Percentiles rank a stretch among this genome's conserved stretches.
Evolutionary conservation across 2,329 filamentous ascomycete genomes (phyloP).

Genomic region (Trichoderma pleuroti): DNA sequence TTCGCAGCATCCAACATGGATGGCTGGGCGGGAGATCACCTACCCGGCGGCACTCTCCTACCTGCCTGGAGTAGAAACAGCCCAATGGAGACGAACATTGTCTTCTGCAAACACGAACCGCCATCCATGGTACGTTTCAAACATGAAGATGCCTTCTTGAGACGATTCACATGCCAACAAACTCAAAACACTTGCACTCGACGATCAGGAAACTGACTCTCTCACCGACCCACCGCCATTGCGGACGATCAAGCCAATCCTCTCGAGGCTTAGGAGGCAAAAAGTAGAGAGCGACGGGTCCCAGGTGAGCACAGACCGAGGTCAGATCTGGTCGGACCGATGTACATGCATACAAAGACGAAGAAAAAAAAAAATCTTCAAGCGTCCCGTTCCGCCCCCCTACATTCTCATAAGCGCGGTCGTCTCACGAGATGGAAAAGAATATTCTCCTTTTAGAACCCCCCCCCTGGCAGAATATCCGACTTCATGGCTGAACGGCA

Average conservation of each 20-base stretch:
- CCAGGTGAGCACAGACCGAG: background rate
- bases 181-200: background rate
- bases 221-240: background rate
- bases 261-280: background rate
- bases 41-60: background rate
- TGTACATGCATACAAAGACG: background rate
- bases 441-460: background rate
- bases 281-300: background rate
- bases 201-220: background rate
- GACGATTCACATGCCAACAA: background rate
- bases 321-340: conserved; percentile 3
- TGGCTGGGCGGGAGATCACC: background rate
- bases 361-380: background rate
- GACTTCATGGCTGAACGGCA: background rate
- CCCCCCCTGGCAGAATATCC: background rate
- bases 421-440: background rate
- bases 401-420: background rate
- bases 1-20: background rate
- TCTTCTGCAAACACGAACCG: background rate
- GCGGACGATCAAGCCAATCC: background rate
- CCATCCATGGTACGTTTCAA: background rate
- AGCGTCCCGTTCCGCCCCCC: background rate
- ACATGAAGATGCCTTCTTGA: background rate
- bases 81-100: background rate
- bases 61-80: background rate